A percentile compares a stretch with the other conserved stretches of the same genome.
Evolutionary conservation across 805 yeast genomes (phyloP).

Genomic region (Saturnispora sanitii): DNA sequence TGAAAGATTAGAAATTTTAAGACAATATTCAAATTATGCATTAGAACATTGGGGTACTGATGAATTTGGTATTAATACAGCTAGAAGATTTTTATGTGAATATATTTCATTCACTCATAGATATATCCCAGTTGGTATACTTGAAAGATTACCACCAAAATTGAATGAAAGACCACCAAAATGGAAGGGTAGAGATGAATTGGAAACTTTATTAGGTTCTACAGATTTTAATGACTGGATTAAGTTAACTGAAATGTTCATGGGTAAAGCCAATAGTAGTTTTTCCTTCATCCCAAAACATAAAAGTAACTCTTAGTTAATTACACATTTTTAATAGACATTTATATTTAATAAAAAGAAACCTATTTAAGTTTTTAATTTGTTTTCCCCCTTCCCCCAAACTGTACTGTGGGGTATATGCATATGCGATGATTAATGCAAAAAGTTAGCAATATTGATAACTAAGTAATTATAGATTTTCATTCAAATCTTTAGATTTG

Average conservation of each 20-base stretch:
- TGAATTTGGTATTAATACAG: constrained; percentile 80
- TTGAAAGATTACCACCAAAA: constrained; percentile 80
- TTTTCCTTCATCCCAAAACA: constrained; percentile 89
- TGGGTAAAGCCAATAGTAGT: constrained; percentile 70
- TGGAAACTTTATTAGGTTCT: constrained; percentile 83
- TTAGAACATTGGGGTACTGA: constrained; percentile 97
- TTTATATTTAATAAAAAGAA: too few relatives aligned
- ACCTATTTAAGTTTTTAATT: too few relatives aligned
- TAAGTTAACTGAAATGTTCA: constrained; percentile 87
- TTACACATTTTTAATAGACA: not conserved
- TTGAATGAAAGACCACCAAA: constrained; percentile 89
- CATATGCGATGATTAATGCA: too few relatives aligned
- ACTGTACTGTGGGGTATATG: too few relatives aligned
- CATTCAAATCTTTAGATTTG: constrained; percentile 57
- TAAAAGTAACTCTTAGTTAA: constrained; percentile 71
- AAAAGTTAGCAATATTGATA: not conserved
- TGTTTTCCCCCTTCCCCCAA: too few relatives aligned
- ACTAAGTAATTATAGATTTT: constrained; percentile 43
- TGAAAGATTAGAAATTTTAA: constrained; percentile 73
- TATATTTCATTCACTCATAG: constrained; percentile 90
- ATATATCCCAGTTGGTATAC: constrained; percentile 87
- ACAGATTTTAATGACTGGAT: constrained; percentile 90
- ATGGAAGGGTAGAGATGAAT: constrained; percentile 87
- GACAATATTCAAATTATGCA: constrained; percentile 66
- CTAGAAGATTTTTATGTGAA: constrained; percentile 89